Conservation (phyloP, 2,329 filamentous ascomycete genomes). For the Rhinocladiella similis region DNA sequence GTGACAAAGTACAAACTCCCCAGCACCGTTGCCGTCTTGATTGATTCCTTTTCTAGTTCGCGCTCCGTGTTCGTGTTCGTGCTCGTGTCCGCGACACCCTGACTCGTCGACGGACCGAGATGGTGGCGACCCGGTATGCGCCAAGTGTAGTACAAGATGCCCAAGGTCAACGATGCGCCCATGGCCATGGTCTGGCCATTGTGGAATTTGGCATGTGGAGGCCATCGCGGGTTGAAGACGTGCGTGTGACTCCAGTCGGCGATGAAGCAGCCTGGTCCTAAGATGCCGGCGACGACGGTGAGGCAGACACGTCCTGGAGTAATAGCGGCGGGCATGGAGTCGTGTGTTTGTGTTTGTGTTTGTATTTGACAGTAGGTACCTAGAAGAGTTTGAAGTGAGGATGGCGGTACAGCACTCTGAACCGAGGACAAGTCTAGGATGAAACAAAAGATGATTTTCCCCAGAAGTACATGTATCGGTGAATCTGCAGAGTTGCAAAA, state of each 20-base stretch:
- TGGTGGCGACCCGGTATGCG: background rate
- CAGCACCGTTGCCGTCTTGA: slow-evolving; percentile 34
- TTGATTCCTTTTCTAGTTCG: background rate
- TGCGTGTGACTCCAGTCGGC: slow-evolving; percentile 45
- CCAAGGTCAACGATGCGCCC: slow-evolving; percentile 40
- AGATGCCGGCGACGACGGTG: slow-evolving; percentile 15
- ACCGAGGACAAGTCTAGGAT: too few relatives aligned
- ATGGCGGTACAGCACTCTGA: too few relatives aligned
- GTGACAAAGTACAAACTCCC: slow-evolving; percentile 47
- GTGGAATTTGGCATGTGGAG: slow-evolving; percentile 52
- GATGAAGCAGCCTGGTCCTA: slow-evolving; percentile 26
- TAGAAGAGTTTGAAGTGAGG: too few relatives aligned
- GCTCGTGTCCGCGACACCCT: slow-evolving; percentile 21
- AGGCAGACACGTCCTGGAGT: slow-evolving; percentile 13
- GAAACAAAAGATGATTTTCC: too few relatives aligned
- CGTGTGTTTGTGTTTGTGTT: too few relatives aligned
- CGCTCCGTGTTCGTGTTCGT: background rate
- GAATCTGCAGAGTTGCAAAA: too few relatives aligned
- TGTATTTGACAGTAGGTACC: too few relatives aligned
- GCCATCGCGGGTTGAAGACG: slow-evolving; percentile 49
- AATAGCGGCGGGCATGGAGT: background rate
- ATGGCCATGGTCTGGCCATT: slow-evolving; percentile 54
- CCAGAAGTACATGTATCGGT: too few relatives aligned
- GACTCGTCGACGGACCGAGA: too few relatives aligned
- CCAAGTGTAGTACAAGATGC: slow-evolving; percentile 41